A percentile compares a stretch with the other conserved stretches of the same genome.
Conservation (phyloP, 495 filamentous ascomycete genomes). For the Penicillium daleae region DNA sequence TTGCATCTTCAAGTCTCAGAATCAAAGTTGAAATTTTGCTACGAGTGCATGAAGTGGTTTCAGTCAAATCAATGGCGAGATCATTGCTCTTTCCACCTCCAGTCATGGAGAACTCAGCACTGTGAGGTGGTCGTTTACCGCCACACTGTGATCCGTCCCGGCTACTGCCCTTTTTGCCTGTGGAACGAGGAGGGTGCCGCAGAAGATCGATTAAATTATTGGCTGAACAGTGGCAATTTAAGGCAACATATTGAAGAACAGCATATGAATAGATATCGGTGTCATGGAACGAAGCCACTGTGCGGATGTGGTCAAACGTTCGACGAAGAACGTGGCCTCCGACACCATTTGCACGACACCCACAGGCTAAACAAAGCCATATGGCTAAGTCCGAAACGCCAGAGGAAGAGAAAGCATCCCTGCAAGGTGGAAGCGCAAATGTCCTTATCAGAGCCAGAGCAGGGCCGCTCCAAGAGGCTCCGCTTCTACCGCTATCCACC, state of each 20-base stretch:
- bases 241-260: slow-evolving; percentile 26
- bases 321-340: slow-evolving; percentile 17
- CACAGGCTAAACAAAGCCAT: slow-evolving; percentile 26
- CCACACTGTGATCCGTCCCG: slow-evolving; percentile 22
- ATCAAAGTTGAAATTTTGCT: slow-evolving; percentile 20
- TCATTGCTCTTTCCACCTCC: slow-evolving; percentile 19
- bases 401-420: slow-evolving; percentile 22
- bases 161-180: slow-evolving; percentile 24
- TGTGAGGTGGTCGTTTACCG: slow-evolving; percentile 28
- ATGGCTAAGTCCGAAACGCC: slow-evolving; percentile 18
- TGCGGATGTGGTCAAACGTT: slow-evolving; percentile 22
- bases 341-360: slow-evolving; percentile 23
- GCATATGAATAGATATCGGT: slow-evolving; percentile 11
- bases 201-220: slow-evolving; percentile 22
- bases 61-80: slow-evolving; percentile 18
- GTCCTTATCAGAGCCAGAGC: not conserved
- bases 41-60: slow-evolving; percentile 23
- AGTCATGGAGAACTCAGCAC: slow-evolving; percentile 22
- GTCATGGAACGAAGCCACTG: slow-evolving; percentile 4
- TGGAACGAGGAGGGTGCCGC: slow-evolving; percentile 12
- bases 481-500: slow-evolving; percentile 23
- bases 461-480: slow-evolving; percentile 7
- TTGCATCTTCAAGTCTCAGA: slow-evolving; percentile 13
- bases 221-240: slow-evolving; percentile 23
- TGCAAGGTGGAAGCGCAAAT: slow-evolving; percentile 17